phyloP scores from a whole-genome alignment of 1,139 yeast species.

The Eremothecium sinecaudum region DNA sequence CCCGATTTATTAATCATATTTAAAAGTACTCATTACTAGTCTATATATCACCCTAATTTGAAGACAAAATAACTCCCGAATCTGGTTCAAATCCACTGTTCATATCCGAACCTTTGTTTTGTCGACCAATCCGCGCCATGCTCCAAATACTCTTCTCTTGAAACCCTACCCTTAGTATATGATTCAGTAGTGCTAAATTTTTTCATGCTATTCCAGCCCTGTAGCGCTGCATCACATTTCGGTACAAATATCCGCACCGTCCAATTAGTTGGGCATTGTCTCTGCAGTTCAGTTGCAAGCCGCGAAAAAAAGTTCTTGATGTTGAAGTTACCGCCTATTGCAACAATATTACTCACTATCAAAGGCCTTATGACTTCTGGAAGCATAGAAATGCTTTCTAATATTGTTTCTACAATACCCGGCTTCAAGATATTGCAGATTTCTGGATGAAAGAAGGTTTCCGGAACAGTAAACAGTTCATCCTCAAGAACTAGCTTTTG shows the following conservation, averaged over 20 bases:
- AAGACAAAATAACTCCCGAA: too few species aligned
- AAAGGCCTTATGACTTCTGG: slow-evolving; percentile 73
- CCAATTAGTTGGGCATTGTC: slow-evolving; percentile 64
- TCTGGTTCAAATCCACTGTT: too few species aligned
- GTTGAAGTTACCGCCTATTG: slow-evolving; percentile 76
- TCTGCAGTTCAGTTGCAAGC: slow-evolving; percentile 48
- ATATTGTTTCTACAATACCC: slow-evolving; percentile 61
- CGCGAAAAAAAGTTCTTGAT: slow-evolving; percentile 60
- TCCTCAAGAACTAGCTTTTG: slow-evolving; percentile 65
- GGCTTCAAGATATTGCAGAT: slow-evolving; percentile 68
- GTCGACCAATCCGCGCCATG: slow-evolving; percentile 72
- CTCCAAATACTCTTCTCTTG: slow-evolving; percentile 74
- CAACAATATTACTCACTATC: slow-evolving; percentile 65
- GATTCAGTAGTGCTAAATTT: slow-evolving; percentile 43
- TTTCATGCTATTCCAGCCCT: slow-evolving; percentile 52
- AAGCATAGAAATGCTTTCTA: slow-evolving; percentile 57
- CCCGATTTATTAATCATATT: too few species aligned
- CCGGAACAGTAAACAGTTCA: slow-evolving; percentile 84
- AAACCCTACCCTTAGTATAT: slow-evolving; percentile 49
- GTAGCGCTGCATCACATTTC: slow-evolving; percentile 33
- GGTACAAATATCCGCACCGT: slow-evolving; percentile 44
- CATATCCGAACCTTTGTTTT: slow-evolving; percentile 64
- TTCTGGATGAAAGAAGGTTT: slow-evolving; percentile 77
- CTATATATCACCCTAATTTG: too few species aligned
- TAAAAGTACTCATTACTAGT: too few species aligned